A percentile compares a stretch with the other conserved stretches of the same genome.
Conservation (phyloP, 805 yeast species). For the Metschnikowia similis region DNA sequence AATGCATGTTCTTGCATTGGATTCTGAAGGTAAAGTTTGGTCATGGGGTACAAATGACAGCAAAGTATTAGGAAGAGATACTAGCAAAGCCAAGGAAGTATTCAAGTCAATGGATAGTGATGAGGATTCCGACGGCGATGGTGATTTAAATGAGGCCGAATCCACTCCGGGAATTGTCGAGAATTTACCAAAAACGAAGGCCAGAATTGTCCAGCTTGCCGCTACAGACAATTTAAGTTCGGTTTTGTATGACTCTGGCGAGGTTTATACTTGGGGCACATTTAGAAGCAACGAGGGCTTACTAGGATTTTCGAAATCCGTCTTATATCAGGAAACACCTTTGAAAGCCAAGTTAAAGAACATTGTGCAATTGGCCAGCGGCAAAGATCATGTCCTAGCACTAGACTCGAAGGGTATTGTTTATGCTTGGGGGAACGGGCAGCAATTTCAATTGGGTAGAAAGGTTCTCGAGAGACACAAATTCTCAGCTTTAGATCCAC, state of each 20-base stretch:
- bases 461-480: conserved; percentile 76
- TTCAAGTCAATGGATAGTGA: conserved; percentile 62
- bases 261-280: conserved; percentile 96
- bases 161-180: conserved; percentile 83
- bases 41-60: conserved; percentile 98
- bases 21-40: conserved; percentile 76
- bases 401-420: conserved; percentile 82
- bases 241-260: conserved; percentile 73
- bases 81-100: conserved; percentile 56
- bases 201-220: conserved; percentile 69
- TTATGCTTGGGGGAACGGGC: conserved; percentile 97
- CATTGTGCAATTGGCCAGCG: conserved; percentile 80
- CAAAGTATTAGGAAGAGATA: conserved; percentile 85
- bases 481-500: conserved; percentile 69
- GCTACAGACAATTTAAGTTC: conserved; percentile 93
- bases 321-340: conserved; percentile 65
- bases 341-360: conserved; percentile 54
- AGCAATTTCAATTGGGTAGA: conserved; percentile 88
- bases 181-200: conserved; percentile 48
- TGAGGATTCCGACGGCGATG: conserved; percentile 54
- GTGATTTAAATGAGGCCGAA: conserved; percentile 83
- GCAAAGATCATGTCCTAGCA: conserved; percentile 89
- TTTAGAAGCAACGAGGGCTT: conserved; percentile 91
- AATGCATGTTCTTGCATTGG: conserved; percentile 86
- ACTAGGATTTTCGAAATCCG: conserved; percentile 70